phyloP scores from a whole-genome alignment of 1,284 basidiomycete species.

The Termitomyces sp. region DNA sequence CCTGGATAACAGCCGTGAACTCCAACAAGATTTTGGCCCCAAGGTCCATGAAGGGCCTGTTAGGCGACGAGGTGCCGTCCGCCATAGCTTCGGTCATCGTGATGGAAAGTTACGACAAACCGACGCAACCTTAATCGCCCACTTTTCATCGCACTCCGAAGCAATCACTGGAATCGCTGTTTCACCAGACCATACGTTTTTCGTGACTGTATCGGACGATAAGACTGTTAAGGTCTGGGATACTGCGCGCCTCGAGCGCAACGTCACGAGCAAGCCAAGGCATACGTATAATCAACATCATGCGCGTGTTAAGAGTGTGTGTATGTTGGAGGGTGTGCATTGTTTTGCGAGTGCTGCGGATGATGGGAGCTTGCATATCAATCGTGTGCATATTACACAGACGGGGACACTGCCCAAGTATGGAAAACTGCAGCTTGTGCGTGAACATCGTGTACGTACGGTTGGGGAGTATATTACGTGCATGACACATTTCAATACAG shows the following conservation, averaged over 20 bases:
- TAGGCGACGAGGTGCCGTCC: conserved; percentile 64
- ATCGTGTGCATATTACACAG: conserved; percentile 71
- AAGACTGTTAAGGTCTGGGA: conserved; percentile 40
- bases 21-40: conserved; percentile 87
- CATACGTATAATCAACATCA: conserved; percentile 78
- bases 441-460: conserved; percentile 67
- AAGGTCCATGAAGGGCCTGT: conserved; percentile 75
- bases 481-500: conserved; percentile 73
- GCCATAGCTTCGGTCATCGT: conserved; percentile 58
- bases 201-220: conserved; percentile 55
- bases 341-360: conserved; percentile 87
- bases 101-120: conserved; percentile 52
- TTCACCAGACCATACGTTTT: conserved; percentile 92
- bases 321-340: conserved; percentile 78
- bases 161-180: conserved; percentile 80
- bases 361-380: conserved; percentile 81
- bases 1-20: conserved; percentile 78
- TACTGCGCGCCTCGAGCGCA: conserved; percentile 44
- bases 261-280: conserved; percentile 69
- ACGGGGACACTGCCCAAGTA: conserved; percentile 73
- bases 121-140: conserved; percentile 78
- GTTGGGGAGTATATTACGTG: conserved; percentile 74
- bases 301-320: conserved; percentile 74
- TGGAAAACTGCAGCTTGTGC: conserved; percentile 67
- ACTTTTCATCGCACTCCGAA: conserved; percentile 82